phyloP scores from a whole-genome alignment of 192 early-diverging fungal genomes.

The Coemansia furcata region DNA sequence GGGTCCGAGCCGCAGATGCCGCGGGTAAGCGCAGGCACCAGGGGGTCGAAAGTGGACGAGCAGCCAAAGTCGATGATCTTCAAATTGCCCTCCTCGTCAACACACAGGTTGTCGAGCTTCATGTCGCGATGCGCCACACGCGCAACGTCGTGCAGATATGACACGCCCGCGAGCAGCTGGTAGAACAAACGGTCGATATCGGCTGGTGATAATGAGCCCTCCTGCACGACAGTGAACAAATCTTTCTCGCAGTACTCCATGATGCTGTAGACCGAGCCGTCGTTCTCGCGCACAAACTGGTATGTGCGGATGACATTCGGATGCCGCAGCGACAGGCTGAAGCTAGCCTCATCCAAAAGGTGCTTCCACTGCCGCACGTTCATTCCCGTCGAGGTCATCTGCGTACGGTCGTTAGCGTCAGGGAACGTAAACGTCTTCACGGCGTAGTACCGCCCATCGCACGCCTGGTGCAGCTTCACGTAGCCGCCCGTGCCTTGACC shows the following conservation, averaged over 20 bases:
- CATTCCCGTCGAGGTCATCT: slow-evolving; percentile 32
- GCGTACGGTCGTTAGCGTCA: slow-evolving; percentile 30
- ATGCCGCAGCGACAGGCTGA: slow-evolving; percentile 62
- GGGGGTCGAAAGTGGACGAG: slow-evolving; percentile 70
- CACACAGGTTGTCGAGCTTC: slow-evolving; percentile 81
- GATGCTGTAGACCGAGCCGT: slow-evolving; percentile 64
- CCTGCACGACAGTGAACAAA: slow-evolving; percentile 78
- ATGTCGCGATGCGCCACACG: slow-evolving; percentile 81
- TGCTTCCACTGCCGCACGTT: slow-evolving; percentile 53
- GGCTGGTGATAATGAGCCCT: slow-evolving; percentile 63
- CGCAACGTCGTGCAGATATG: slow-evolving; percentile 75
- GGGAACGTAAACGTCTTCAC: slow-evolving; percentile 54
- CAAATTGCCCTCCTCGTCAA: slow-evolving; percentile 67
- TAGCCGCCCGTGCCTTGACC: slow-evolving; percentile 55
- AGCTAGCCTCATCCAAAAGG: slow-evolving; percentile 50
- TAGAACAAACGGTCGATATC: slow-evolving; percentile 82
- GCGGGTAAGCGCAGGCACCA: slow-evolving; percentile 62
- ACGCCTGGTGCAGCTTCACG: slow-evolving; percentile 53
- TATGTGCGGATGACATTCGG: slow-evolving; percentile 74
- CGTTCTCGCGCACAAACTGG: slow-evolving; percentile 69
- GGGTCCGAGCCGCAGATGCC: slow-evolving; percentile 91
- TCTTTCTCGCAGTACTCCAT: slow-evolving; percentile 94
- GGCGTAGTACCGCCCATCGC: slow-evolving; percentile 46
- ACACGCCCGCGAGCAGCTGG: slow-evolving; percentile 71
- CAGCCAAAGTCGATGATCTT: slow-evolving; percentile 94